Evolutionary conservation across 2,329 filamentous ascomycete species (phyloP).

Genomic region (Pyrenophora graminea): DNA sequence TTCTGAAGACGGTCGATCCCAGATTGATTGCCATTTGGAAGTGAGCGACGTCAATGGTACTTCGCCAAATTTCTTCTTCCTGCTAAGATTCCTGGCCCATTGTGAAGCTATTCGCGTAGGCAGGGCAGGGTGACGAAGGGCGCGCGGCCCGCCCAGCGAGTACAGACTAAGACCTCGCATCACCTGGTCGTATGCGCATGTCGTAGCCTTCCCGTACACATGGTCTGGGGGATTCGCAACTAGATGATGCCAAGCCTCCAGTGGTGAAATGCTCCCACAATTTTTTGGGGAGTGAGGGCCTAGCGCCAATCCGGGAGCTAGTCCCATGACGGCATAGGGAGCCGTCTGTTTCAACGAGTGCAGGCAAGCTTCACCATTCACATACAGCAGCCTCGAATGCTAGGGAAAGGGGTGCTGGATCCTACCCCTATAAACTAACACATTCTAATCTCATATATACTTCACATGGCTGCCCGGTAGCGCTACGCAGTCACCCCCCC

Average conservation of each 20-base stretch:
- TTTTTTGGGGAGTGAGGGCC: constrained; percentile 15
- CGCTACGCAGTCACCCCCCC: constrained; percentile 19
- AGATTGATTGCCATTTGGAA: constrained; percentile 59
- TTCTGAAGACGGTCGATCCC: constrained; percentile 38
- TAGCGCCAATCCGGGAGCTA: constrained; percentile 24
- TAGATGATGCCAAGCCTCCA: constrained; percentile 10
- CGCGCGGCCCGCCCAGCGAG: constrained; percentile 30
- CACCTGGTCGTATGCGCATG: constrained; percentile 26
- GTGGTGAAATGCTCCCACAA: constrained; percentile 12
- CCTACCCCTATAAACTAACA: constrained; percentile 14
- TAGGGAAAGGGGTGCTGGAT: constrained; percentile 17
- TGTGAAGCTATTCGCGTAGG: constrained; percentile 12
- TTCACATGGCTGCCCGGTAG: constrained; percentile 33
- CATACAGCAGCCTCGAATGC: constrained; percentile 13
- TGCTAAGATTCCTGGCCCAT: constrained; percentile 9
- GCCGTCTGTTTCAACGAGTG: constrained; percentile 19
- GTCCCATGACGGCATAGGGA: constrained; percentile 25
- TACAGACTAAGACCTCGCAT: constrained; percentile 38
- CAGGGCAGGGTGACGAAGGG: constrained; percentile 17
- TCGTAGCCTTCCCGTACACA: constrained; percentile 6
- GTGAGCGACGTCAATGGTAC: constrained; percentile 23
- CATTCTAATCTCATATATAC: constrained; percentile 1
- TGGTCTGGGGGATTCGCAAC: constrained; percentile 1
- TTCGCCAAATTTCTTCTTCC: constrained; percentile 10
- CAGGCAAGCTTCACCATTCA: constrained; percentile 24